phyloP scores from a whole-genome alignment of 768 basidiomycete species.

The Candolleomyces efflorescens region DNA sequence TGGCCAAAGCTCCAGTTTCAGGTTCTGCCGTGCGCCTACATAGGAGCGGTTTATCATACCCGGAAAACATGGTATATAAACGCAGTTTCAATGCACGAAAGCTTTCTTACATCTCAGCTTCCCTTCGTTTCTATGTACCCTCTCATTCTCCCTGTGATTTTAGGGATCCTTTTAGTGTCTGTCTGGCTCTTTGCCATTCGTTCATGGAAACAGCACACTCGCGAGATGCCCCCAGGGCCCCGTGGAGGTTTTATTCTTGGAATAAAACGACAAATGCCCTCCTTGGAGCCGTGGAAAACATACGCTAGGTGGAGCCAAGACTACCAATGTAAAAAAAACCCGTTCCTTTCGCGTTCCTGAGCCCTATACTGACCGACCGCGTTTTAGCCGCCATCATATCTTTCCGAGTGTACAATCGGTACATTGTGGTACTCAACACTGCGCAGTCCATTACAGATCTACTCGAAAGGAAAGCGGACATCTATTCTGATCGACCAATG shows the following conservation, averaged over 20 bases:
- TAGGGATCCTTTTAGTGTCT: too few relatives aligned
- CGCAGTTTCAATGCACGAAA: too few relatives aligned
- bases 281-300: conserved; percentile 6
- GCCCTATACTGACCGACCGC: neutral
- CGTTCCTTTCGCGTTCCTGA: neutral
- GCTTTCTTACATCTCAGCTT: too few relatives aligned
- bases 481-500: conserved; percentile 54
- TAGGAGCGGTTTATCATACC: too few relatives aligned
- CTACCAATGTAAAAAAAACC: neutral
- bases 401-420: conserved; percentile 40
- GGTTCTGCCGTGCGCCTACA: too few relatives aligned
- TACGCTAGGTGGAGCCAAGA: conserved; percentile 4
- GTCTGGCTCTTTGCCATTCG: neutral
- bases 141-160: too few relatives aligned
- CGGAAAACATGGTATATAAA: too few relatives aligned
- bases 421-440: conserved; percentile 47
- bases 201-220: neutral
- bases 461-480: conserved; percentile 44
- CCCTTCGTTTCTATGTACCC: too few relatives aligned
- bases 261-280: neutral
- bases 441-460: conserved; percentile 40
- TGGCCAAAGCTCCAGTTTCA: too few relatives aligned
- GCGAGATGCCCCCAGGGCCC: conserved; percentile 5
- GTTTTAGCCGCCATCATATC: conserved; percentile 41
- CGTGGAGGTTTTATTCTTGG: conserved; percentile 1